phyloP scores from a whole-genome alignment of 2,329 filamentous ascomycete genomes.

The Penicillium sp. region DNA sequence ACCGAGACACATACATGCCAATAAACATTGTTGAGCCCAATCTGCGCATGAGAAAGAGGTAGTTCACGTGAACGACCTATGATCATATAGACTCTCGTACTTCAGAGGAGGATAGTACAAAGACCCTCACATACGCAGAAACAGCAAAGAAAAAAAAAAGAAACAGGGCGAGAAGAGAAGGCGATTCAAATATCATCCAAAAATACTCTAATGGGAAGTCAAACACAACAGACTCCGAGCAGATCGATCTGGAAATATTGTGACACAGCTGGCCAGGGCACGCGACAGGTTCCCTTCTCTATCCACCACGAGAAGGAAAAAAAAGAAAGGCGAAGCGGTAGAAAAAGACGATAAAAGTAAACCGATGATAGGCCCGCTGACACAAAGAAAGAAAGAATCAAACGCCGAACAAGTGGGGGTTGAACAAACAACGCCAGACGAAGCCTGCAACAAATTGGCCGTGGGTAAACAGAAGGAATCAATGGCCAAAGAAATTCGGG shows the following conservation, averaged over 20 bases:
- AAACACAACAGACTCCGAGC: not conserved
- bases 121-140: too few relatives aligned
- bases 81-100: too few relatives aligned
- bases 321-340: not conserved
- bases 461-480: conserved; percentile 4
- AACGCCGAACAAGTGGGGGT: conserved; percentile 12
- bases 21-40: too few relatives aligned
- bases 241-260: conserved; percentile 3
- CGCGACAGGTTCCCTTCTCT: conserved; percentile 10
- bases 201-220: too few relatives aligned
- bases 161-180: too few relatives aligned
- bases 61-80: too few relatives aligned
- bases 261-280: conserved; percentile 8
- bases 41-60: too few relatives aligned
- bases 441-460: conserved; percentile 6
- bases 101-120: too few relatives aligned
- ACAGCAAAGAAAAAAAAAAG: too few relatives aligned
- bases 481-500: conserved; percentile 9
- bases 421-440: conserved; percentile 8
- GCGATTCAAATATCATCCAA: too few relatives aligned
- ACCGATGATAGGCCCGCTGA: conserved; percentile 18
- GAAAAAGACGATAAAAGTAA: conserved; percentile 9
- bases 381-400: conserved; percentile 5
- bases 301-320: conserved; percentile 17
- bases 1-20: too few relatives aligned